Evolutionary conservation across 352 stramenopile genomes (phyloP).

Genomic region (Thraustochytrium striatum): DNA sequence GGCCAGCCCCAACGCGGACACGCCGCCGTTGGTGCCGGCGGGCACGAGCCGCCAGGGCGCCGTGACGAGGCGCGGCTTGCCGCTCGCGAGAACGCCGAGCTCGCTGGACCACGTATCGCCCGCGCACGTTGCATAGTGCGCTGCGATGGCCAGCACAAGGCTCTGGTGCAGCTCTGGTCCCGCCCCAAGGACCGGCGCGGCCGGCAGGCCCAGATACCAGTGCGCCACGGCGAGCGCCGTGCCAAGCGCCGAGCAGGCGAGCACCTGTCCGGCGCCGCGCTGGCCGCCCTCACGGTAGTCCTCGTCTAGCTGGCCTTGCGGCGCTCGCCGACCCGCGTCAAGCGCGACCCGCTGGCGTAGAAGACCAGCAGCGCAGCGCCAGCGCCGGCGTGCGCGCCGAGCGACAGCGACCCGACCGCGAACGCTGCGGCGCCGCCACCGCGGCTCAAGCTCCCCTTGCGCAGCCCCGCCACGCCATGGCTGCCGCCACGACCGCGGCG

Average conservation of each 20-base stretch:
- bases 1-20: slow-evolving; percentile 73
- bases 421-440: not conserved
- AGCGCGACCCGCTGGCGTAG: not conserved
- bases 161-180: slow-evolving; percentile 52
- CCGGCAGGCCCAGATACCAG: slow-evolving; percentile 53
- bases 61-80: slow-evolving; percentile 76
- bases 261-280: slow-evolving; percentile 66
- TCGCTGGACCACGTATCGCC: slow-evolving; percentile 91
- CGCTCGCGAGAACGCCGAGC: slow-evolving; percentile 78
- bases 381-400: not conserved
- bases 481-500: too few species aligned
- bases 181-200: slow-evolving; percentile 57
- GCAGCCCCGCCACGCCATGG: too few species aligned
- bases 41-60: slow-evolving; percentile 68
- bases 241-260: slow-evolving; percentile 69
- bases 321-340: not conserved
- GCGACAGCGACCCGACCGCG: not conserved
- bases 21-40: slow-evolving; percentile 84
- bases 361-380: not conserved
- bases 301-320: slow-evolving; percentile 49
- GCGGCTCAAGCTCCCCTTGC: not conserved
- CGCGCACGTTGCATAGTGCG: slow-evolving; percentile 85
- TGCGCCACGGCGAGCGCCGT: slow-evolving; percentile 66
- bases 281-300: slow-evolving; percentile 68
- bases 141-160: slow-evolving; percentile 68